Evolutionary conservation across 163 green algal species (phyloP).

Genomic region (Volvox carteri): DNA sequence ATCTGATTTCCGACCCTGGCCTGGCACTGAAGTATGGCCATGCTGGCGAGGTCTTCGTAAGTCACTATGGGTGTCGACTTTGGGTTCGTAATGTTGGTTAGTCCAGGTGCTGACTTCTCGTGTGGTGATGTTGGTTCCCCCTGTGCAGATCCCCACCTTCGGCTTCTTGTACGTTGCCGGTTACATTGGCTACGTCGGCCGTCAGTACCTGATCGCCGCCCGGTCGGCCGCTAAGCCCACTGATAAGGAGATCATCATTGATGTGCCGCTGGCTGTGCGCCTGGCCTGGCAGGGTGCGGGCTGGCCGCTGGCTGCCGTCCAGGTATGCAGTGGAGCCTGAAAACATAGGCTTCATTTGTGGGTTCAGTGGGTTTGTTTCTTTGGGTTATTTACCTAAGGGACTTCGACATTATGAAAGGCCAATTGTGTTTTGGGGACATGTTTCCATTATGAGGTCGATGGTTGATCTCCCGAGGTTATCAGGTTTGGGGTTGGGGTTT

Average conservation of each 20-base stretch:
- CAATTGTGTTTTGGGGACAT: no score
- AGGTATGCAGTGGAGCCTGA: slow-evolving; percentile 9
- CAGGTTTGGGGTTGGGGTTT: no score
- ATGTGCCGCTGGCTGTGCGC: slow-evolving; percentile 91
- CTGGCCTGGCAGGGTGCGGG: slow-evolving; percentile 81
- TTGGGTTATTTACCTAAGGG: background rate
- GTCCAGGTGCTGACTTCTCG: no score
- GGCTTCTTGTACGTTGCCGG: slow-evolving; percentile 98
- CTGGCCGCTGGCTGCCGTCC: slow-evolving; percentile 90
- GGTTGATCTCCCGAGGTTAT: background rate
- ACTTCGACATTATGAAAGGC: no score
- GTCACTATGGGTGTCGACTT: slow-evolving; percentile 46
- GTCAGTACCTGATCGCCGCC: slow-evolving; percentile 89
- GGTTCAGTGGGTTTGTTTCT: background rate
- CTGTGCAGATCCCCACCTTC: slow-evolving; percentile 91
- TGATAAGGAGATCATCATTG: slow-evolving; percentile 99
- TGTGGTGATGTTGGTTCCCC: no score
- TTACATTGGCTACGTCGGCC: slow-evolving; percentile 96
- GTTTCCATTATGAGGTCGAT: no score
- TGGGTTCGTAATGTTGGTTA: no score
- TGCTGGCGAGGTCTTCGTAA: slow-evolving; percentile 94
- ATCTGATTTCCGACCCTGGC: slow-evolving; percentile 98
- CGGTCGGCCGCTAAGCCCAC: slow-evolving; percentile 86
- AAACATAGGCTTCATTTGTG: background rate
- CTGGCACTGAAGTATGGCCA: slow-evolving; percentile 94